Percentiles rank a stretch among this genome's conserved stretches.
These are phyloP conservation scores for Asparagopsis taxiformis DNA, from an alignment of 31 red algal genomes.

Conservation along the genomic window DNA sequence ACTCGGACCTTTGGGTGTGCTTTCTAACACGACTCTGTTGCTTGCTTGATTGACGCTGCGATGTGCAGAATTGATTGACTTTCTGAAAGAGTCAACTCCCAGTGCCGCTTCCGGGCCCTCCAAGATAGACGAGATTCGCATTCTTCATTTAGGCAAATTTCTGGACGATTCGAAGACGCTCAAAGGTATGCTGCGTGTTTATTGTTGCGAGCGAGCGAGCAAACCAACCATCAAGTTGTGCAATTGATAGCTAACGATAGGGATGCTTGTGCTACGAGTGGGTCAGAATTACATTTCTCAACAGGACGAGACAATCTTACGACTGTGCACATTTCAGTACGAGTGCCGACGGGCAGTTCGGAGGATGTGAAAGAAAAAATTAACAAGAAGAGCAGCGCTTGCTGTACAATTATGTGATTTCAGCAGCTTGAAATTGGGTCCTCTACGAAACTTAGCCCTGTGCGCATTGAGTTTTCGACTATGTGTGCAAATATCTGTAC, in stretches of 20 bases:
- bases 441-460: not conserved
- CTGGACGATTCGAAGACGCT: conserved; percentile 50
- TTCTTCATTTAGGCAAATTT: conserved; percentile 66
- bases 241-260: no score
- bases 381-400: conserved; percentile 43
- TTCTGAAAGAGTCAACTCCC: conserved; percentile 35
- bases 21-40: not conserved
- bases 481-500: conserved; percentile 1
- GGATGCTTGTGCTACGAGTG: no score
- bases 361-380: conserved; percentile 61
- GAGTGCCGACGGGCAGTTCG: conserved; percentile 28
- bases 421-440: not conserved
- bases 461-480: conserved; percentile 3
- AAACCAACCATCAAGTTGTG: not conserved
- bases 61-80: conserved; percentile 30
- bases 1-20: no score
- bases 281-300: conserved; percentile 42
- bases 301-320: conserved; percentile 35
- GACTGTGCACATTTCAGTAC: conserved; percentile 50
- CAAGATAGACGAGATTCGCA: conserved; percentile 44
- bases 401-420: conserved; percentile 47
- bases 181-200: conserved; percentile 24
- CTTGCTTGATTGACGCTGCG: not conserved
- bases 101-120: conserved; percentile 16
- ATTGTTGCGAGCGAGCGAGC: not conserved